phyloP scores from a whole-genome alignment of 2,329 filamentous ascomycete genomes.

The Fusarium albosuccineum region DNA sequence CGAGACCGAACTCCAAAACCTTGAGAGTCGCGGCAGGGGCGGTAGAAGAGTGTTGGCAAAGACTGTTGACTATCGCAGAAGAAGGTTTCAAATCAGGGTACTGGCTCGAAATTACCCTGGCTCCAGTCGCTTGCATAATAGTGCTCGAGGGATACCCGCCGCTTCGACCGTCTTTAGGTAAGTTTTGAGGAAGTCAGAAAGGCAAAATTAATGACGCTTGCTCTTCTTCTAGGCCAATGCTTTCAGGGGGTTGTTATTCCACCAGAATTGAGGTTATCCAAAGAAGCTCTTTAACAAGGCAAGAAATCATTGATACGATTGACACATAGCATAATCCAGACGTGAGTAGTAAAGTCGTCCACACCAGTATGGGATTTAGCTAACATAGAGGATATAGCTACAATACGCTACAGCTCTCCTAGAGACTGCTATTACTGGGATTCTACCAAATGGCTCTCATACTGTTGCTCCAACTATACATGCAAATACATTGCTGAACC shows the following conservation, averaged over 20 bases:
- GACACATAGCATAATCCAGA: not conserved
- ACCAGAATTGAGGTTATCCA: not conserved
- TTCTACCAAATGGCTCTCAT: not conserved
- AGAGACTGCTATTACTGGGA: conserved; percentile 6
- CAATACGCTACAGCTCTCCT: conserved; percentile 3
- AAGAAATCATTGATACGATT: not conserved
- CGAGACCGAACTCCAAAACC: not conserved
- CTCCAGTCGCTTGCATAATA: not conserved
- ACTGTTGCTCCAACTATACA: not conserved
- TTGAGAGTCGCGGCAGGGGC: not conserved
- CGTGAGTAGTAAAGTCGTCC: not conserved
- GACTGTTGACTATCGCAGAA: not conserved
- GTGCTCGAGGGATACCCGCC: not conserved
- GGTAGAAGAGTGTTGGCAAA: not conserved
- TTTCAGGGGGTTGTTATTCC: not conserved
- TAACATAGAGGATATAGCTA: not conserved
- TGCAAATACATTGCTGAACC: not conserved
- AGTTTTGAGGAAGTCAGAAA: not conserved
- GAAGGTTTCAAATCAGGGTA: not conserved
- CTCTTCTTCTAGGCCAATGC: not conserved
- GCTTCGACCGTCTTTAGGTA: not conserved
- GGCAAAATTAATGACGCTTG: too few relatives aligned
- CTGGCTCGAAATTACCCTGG: not conserved
- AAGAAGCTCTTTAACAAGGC: not conserved
- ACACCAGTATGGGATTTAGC: too few relatives aligned